These are phyloP conservation scores for Articulospora tetracladia DNA, from an alignment of 495 filamentous ascomycete species.

Conservation along the genomic window DNA sequence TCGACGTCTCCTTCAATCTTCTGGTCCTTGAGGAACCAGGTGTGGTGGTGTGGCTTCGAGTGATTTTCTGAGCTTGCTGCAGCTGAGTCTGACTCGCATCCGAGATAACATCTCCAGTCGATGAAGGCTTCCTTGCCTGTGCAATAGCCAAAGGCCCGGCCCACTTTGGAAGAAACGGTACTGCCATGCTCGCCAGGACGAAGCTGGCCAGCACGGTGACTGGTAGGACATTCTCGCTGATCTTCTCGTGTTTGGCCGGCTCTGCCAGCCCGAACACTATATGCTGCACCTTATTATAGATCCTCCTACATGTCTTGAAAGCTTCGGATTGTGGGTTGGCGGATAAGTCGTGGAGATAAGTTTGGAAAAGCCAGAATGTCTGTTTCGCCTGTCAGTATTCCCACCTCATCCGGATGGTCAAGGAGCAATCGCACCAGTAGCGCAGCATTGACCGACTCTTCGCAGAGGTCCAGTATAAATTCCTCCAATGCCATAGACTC, in stretches of 20 bases:
- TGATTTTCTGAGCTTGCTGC: conserved; percentile 29
- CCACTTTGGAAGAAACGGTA: conserved; percentile 50
- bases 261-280: conserved; percentile 71
- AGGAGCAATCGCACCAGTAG: conserved; percentile 52
- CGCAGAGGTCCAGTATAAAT: conserved; percentile 74
- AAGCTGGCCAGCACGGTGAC: conserved; percentile 70
- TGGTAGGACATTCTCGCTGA: conserved; percentile 70
- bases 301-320: conserved; percentile 68
- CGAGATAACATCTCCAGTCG: conserved; percentile 48
- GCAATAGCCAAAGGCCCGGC: conserved; percentile 70
- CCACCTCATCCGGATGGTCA: conserved; percentile 15
- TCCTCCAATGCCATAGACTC: conserved; percentile 82
- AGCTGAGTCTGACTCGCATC: conserved; percentile 40
- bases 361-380: conserved; percentile 84
- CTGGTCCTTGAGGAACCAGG: conserved; percentile 24
- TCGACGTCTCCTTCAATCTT: conserved; percentile 31
- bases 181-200: conserved; percentile 58
- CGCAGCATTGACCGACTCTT: conserved; percentile 74
- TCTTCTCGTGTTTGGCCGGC: conserved; percentile 56
- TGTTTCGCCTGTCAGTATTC: conserved; percentile 29
- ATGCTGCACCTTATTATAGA: conserved; percentile 78
- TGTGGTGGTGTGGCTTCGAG: conserved; percentile 59
- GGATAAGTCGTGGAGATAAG: conserved; percentile 71
- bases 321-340: conserved; percentile 61
- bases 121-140: conserved; percentile 65